Evolutionary conservation across 2,329 filamentous ascomycete species (phyloP).

Genomic region (Capronia americana): DNA sequence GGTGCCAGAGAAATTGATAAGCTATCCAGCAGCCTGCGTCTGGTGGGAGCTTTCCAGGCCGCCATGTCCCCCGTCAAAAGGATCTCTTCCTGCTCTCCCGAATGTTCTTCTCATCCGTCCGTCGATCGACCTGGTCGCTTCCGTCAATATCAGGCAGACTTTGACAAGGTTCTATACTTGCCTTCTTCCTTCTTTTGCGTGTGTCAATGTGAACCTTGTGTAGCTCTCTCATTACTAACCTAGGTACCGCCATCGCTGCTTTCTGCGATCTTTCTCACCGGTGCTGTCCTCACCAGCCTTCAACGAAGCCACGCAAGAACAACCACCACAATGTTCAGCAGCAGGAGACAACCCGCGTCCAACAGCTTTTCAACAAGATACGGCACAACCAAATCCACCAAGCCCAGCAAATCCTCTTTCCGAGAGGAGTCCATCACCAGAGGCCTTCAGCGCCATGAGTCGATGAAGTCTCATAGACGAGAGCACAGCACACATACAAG

Average conservation of each 20-base stretch:
- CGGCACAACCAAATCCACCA: constrained; percentile 49
- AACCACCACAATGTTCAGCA: constrained; percentile 30
- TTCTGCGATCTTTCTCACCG: constrained; percentile 2
- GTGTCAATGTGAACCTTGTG: constrained; percentile 7
- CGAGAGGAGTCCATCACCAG: constrained; percentile 42
- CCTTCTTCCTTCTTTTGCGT: constrained; percentile 5
- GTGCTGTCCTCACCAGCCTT: not conserved
- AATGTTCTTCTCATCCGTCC: constrained; percentile 21
- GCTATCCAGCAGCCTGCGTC: constrained; percentile 16
- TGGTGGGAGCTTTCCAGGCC: constrained; percentile 9
- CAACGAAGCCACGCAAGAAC: not conserved
- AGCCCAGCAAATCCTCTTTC: constrained; percentile 44
- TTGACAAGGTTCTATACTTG: constrained; percentile 19
- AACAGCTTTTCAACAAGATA: constrained; percentile 52
- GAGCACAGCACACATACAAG: constrained; percentile 43
- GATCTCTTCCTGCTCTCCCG: constrained; percentile 19
- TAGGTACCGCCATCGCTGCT: constrained; percentile 3
- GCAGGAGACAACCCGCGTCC: constrained; percentile 38
- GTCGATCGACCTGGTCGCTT: constrained; percentile 14
- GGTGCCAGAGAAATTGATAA: constrained; percentile 8
- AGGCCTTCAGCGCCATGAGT: constrained; percentile 36
- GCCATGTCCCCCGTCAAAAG: constrained; percentile 25
- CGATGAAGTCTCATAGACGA: constrained; percentile 34
- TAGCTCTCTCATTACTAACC: constrained; percentile 5
- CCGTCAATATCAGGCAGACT: constrained; percentile 27